phyloP scores from a whole-genome alignment of 306 rosid species.

The Begonia masoniana region DNA sequence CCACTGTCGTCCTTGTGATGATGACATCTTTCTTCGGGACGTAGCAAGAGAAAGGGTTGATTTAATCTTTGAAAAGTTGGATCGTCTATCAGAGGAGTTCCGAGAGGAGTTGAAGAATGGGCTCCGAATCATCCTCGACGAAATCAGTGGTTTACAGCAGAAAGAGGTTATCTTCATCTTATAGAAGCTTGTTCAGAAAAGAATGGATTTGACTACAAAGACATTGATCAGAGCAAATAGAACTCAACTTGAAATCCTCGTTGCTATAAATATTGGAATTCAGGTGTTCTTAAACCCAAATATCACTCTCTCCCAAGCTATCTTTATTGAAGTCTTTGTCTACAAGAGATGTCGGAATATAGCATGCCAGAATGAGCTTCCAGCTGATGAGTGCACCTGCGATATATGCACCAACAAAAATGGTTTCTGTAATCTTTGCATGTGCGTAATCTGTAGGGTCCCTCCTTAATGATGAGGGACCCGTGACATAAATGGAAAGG shows the following conservation, averaged over 20 bases:
- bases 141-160: conserved; percentile 59
- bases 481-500: too few relatives aligned
- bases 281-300: conserved; percentile 86
- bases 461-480: too few relatives aligned
- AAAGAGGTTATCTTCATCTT: conserved; percentile 66
- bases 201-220: conserved; percentile 78
- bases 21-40: conserved; percentile 73
- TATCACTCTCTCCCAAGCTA: conserved; percentile 72
- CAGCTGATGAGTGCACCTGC: conserved; percentile 90
- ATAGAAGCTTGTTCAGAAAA: conserved; percentile 75
- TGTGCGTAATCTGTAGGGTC: conserved; percentile 94
- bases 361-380: conserved; percentile 85
- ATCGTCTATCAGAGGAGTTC: conserved; percentile 61
- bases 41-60: conserved; percentile 85
- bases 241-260: conserved; percentile 85
- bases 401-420: conserved; percentile 62
- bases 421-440: conserved; percentile 98
- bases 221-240: conserved; percentile 78
- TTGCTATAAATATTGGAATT: conserved; percentile 83
- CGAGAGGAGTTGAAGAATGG: conserved; percentile 65
- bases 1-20: conserved; percentile 62
- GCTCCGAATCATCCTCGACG: conserved; percentile 76
- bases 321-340: conserved; percentile 68
- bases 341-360: conserved; percentile 89
- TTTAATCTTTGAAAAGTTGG: conserved; percentile 66